A percentile compares a stretch with the other conserved stretches of the same genome.
phyloP scores from a whole-genome alignment of 2,329 filamentous ascomycete genomes.

The Trichoderma sp. region DNA sequence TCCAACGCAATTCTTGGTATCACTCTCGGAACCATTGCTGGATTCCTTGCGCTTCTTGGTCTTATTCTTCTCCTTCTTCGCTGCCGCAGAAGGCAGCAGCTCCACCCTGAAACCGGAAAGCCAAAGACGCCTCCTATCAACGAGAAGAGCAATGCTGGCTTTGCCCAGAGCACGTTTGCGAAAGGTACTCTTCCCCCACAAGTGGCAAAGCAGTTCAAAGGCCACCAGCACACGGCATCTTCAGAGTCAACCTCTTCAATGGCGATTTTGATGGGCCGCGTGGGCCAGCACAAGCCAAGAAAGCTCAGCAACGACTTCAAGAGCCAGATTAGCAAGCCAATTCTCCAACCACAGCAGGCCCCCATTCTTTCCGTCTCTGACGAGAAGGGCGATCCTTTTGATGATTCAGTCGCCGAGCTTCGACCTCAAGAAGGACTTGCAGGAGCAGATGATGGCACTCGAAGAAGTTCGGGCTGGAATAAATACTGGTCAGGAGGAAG shows the following conservation, averaged over 20 bases:
- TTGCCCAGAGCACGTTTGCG: slow-evolving; percentile 47
- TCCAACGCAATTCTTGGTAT: slow-evolving; percentile 71
- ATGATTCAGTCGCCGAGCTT: slow-evolving; percentile 38
- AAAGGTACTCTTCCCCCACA: slow-evolving; percentile 45
- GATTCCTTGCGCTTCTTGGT: slow-evolving; percentile 69
- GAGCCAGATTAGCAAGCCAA: slow-evolving; percentile 62
- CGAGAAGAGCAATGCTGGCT: slow-evolving; percentile 59
- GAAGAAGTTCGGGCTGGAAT: slow-evolving; percentile 74
- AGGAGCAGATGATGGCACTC: slow-evolving; percentile 46
- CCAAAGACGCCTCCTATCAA: slow-evolving; percentile 48
- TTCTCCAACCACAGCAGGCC: slow-evolving; percentile 47
- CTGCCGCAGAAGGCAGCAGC: slow-evolving; percentile 55
- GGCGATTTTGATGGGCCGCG: slow-evolving; percentile 66
- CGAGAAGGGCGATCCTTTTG: slow-evolving; percentile 46
- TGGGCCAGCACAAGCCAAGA: slow-evolving; percentile 49
- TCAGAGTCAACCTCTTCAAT: slow-evolving; percentile 63
- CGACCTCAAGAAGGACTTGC: slow-evolving; percentile 39
- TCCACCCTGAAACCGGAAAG: slow-evolving; percentile 51
- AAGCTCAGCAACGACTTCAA: slow-evolving; percentile 64
- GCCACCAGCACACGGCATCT: slow-evolving; percentile 56
- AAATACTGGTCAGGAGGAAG: slow-evolving; percentile 76
- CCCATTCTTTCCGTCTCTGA: slow-evolving; percentile 42
- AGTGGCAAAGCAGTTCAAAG: slow-evolving; percentile 45
- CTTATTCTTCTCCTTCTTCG: slow-evolving; percentile 64
- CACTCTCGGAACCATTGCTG: slow-evolving; percentile 78